Base-by-base conservation (phyloP, 768 basidiomycete species). In the Tylopilus rubrobrunneus region DNA sequence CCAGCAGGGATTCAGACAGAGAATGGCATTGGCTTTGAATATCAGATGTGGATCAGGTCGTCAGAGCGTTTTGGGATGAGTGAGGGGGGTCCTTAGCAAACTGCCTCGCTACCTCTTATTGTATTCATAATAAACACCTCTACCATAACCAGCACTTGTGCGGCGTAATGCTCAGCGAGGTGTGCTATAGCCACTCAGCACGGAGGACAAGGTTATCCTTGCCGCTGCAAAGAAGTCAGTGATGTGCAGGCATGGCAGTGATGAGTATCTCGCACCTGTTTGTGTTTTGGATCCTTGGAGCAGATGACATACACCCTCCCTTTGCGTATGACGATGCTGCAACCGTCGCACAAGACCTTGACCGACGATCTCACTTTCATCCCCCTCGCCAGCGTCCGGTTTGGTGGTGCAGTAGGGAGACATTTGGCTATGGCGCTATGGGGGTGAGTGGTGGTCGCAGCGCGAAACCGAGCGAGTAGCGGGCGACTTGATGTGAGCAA, bases 301-400 rank as follows among this genome's bases (percentile, higher is more conserved):
- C 96, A 98, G 25, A 97, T 82, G 42, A 98, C 85, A 72, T 95
- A 97, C 34, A 98, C 82, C 62, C 87, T 84, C 43, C 94, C 94
- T 70, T 97, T 93, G 63, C 95, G 76, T 71, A 79, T 81, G 34
- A 98, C 96, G 45, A 96, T 75, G 59, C 77, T 84, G 74, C 96
- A 99, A 12, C 93, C 92, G 56, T 94, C 92, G 71, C 96, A 99
- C 84, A 96, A 89, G 49, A 83, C 74, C 76, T 95, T 97, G 62
- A 98, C 91, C 4, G 92, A 92, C 23, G 91, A 88, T 58, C 96
- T 84, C 55, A 98, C 94, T 77, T 99, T 99, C 90, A 97, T 95
- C 45, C 93, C 92, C 61, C 89, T 74, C n/a, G 78, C 69, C 21
- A 82, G 66, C 7, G 68, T 57, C 10, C 77, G 76, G 40, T 67